phyloP scores from a whole-genome alignment of 2,329 filamentous ascomycete species.

The Arthrinium phaeospermum region DNA sequence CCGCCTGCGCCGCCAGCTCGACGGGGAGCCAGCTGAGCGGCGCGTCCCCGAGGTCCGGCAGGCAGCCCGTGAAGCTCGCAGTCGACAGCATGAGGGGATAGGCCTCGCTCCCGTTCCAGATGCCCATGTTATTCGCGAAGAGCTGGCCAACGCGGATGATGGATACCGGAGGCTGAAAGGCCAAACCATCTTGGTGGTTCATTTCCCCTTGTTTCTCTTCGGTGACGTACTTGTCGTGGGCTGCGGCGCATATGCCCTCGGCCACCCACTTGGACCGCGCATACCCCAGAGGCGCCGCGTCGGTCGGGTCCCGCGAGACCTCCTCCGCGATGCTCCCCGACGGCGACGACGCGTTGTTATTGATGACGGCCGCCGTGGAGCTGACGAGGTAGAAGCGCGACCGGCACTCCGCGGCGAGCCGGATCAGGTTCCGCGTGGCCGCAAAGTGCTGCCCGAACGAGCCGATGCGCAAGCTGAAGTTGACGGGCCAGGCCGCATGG shows the following conservation, averaged over 20 bases:
- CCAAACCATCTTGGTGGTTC: background rate
- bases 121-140: constrained; percentile 45
- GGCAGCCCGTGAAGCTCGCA: constrained; percentile 41
- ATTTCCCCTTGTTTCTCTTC: background rate
- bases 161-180: constrained; percentile 37
- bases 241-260: constrained; percentile 55
- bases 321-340: constrained; percentile 44
- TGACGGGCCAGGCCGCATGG: constrained; percentile 70
- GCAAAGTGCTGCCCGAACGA: constrained; percentile 61
- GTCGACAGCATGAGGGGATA: constrained; percentile 55
- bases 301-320: constrained; percentile 45
- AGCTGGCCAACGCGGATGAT: constrained; percentile 55
- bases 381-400: constrained; percentile 35
- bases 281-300: constrained; percentile 58
- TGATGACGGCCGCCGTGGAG: constrained; percentile 31
- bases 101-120: constrained; percentile 55
- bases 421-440: constrained; percentile 54
- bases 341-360: background rate
- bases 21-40: constrained; percentile 52
- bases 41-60: constrained; percentile 46
- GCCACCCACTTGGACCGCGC: constrained; percentile 64
- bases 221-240: constrained; percentile 31
- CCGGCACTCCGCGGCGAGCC: constrained; percentile 40
- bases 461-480: constrained; percentile 62
- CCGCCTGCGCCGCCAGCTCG: constrained; percentile 48